These are phyloP conservation scores for Pseudodiploospora longispora DNA, from an alignment of 2,329 filamentous ascomycete genomes.

Conservation along the genomic window DNA sequence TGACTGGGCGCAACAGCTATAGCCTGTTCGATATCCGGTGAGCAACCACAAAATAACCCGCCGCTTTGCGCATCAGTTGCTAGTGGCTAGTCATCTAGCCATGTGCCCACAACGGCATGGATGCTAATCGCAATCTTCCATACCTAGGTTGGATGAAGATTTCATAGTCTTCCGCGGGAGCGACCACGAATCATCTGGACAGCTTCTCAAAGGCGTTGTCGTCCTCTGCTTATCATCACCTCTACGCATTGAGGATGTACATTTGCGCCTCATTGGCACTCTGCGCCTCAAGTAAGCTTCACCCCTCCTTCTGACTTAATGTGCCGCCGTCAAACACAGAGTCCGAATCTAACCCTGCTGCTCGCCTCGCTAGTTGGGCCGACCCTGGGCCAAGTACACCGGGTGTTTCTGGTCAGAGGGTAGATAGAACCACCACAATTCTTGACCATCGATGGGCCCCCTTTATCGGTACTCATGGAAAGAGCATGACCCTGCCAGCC, in stretches of 20 bases:
- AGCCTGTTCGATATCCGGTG: slow-evolving; percentile 53
- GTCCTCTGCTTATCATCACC: slow-evolving; percentile 65
- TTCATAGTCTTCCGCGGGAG: slow-evolving; percentile 71
- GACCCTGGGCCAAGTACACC: slow-evolving; percentile 46
- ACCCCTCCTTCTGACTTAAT: slow-evolving; percentile 1
- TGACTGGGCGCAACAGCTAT: slow-evolving; percentile 42
- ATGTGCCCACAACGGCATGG: neutral
- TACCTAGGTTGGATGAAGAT: slow-evolving; percentile 61
- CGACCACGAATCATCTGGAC: slow-evolving; percentile 67
- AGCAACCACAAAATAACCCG: slow-evolving; percentile 14
- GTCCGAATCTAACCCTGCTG: slow-evolving; percentile 5
- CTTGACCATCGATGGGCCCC: slow-evolving; percentile 62
- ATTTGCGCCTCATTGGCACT: slow-evolving; percentile 62
- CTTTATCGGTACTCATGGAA: slow-evolving; percentile 51
- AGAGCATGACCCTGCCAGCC: slow-evolving; percentile 52
- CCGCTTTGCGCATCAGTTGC: too few relatives aligned
- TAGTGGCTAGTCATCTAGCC: too few relatives aligned
- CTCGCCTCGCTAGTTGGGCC: slow-evolving; percentile 34
- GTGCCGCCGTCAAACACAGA: neutral
- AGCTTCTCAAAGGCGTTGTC: slow-evolving; percentile 63
- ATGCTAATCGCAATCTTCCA: neutral
- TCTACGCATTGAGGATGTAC: slow-evolving; percentile 64
- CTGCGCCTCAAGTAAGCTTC: slow-evolving; percentile 54
- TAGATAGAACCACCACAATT: slow-evolving; percentile 52
- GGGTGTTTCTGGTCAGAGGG: slow-evolving; percentile 49